Base-by-base conservation (phyloP, 1,284 basidiomycete genomes). In the Exobasidium rhododendri region DNA sequence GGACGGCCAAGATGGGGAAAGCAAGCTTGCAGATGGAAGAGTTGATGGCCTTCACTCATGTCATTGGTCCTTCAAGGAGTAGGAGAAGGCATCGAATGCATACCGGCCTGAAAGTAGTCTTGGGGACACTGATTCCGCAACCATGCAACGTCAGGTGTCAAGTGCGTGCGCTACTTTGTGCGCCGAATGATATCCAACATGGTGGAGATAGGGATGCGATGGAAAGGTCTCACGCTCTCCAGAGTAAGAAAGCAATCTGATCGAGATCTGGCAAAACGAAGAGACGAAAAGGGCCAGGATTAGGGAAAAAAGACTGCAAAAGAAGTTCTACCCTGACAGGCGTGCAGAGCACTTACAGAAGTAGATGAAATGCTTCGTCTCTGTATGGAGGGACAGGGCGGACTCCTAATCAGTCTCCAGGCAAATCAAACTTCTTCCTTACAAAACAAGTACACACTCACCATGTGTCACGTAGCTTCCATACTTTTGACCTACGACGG, bases 381-480 rank as follows among this genome's bases (percentile, higher is more conserved):
- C 77, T 74, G 63, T 6, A 22, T 31, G 22, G 47, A 59, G 35
- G n/a, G n/a, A n/a, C n/a, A n/a, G n/a, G n/a, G n/a, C n/a, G n/a
- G 51, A 4, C 28, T 30, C 22, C 30, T 52, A 11, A 4, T 3
- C 10, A 13, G 53, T 20, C n/a, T n/a, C n/a, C n/a, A 14, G 43
- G 14, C 43, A 44, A 44, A 14, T 14, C 43, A 14, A 44, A 44
- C 43, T 10, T 40, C 35, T 10, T 40, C 35, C 7, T 40, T 40
- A 40, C 35, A 59, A 32, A 32, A n/a, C 30, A 6, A 20, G 11
- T 20, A 11, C 1, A 10, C 35, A 82, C 90, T 79, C 72, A 96
- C 93, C 92, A 78, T 97, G 94, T 31, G 93, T 97, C 52, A 97
- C 94, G 80, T 94, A 97, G 82, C 90, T 92, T 52, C 93, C 93